Percentiles rank a stretch among this genome's conserved stretches.
These are phyloP conservation scores for Populus nigra DNA, from an alignment of 345 rosid genomes.

Conservation along the genomic window DNA sequence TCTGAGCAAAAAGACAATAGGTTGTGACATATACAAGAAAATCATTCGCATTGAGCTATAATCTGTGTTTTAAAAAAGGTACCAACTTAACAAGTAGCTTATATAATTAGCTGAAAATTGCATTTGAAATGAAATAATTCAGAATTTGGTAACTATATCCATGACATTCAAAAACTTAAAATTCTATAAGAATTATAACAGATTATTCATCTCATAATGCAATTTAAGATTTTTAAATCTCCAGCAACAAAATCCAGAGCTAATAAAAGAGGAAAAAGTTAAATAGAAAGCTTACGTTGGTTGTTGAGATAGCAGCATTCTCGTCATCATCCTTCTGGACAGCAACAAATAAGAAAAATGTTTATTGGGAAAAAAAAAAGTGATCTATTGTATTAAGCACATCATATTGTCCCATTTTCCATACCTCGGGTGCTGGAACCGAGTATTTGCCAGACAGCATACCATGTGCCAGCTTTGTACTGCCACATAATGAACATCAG, in stretches of 20 bases:
- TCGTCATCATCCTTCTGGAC: conserved; percentile 47
- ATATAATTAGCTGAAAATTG: background rate
- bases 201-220: background rate
- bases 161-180: background rate
- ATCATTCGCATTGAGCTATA: background rate
- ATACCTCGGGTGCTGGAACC: conserved; percentile 69
- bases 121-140: background rate
- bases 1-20: background rate
- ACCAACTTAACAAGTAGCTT: background rate
- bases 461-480: conserved; percentile 96
- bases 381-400: conserved; percentile 1
- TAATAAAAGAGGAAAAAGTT: conserved; percentile 1
- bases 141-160: conserved; percentile 3
- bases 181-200: background rate
- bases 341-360: conserved; percentile 17
- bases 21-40: background rate
- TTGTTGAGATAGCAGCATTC: conserved; percentile 27
- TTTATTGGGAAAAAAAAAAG: background rate
- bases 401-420: conserved; percentile 4
- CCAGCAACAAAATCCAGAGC: background rate
- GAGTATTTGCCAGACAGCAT: conserved; percentile 92
- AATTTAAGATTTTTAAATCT: background rate
- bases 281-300: conserved; percentile 44
- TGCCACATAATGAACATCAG: conserved; percentile 37
- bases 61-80: background rate